A percentile compares a stretch with the other conserved stretches of the same genome.
These are phyloP conservation scores for Amniculicola lignicola DNA, from an alignment of 495 filamentous ascomycete species.

Conservation along the genomic window DNA sequence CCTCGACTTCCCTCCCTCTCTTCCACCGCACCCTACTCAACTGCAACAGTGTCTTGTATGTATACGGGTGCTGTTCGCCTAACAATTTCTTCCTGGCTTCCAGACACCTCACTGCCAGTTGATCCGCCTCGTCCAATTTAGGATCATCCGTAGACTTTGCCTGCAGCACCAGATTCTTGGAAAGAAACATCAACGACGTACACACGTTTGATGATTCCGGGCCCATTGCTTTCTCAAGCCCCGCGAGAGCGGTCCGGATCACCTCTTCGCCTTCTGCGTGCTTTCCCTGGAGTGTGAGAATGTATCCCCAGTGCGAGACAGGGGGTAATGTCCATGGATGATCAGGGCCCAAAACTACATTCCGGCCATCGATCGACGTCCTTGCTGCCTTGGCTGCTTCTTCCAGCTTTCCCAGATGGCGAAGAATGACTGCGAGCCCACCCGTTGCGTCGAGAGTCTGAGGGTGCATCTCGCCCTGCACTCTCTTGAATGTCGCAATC, in stretches of 20 bases:
- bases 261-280: conserved; percentile 4
- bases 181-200: conserved; percentile 8
- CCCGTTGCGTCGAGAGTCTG: conserved; percentile 17
- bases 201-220: conserved; percentile 1
- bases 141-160: conserved; percentile 3
- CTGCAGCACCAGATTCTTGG: conserved; percentile 11
- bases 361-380: conserved; percentile 12
- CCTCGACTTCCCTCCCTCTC: conserved; percentile 12
- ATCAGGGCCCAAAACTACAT: conserved; percentile 9
- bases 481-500: conserved; percentile 6
- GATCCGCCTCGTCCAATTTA: conserved; percentile 5
- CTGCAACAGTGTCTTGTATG: conserved; percentile 9
- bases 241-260: neutral
- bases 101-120: conserved; percentile 1
- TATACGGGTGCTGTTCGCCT: conserved; percentile 12
- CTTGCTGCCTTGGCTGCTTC: conserved; percentile 8
- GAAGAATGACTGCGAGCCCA: conserved; percentile 6
- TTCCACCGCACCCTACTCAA: conserved; percentile 2
- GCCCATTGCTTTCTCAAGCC: conserved; percentile 4
- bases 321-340: conserved; percentile 18
- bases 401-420: conserved; percentile 12
- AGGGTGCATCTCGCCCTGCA: conserved; percentile 8
- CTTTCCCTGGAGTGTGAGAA: conserved; percentile 9
- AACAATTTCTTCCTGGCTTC: conserved; percentile 4
- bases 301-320: conserved; percentile 12